Evolutionary conservation across 805 yeast genomes (phyloP).

Genomic region (Groenewaldozyma salmanticensis): DNA sequence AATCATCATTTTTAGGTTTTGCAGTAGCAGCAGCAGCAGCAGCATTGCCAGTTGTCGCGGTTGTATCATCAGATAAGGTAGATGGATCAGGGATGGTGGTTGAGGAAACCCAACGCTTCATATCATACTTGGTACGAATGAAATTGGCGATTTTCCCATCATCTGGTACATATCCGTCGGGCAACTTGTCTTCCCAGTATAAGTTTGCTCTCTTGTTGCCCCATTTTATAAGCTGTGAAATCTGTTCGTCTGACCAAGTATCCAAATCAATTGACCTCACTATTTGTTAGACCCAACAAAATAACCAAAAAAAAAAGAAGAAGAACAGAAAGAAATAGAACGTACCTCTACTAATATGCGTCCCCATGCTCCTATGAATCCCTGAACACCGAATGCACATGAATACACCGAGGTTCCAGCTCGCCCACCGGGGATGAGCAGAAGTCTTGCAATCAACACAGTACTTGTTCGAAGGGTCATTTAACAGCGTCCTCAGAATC

Average conservation of each 20-base stretch:
- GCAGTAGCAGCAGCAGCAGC: background rate
- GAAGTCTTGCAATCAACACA: constrained; percentile 92
- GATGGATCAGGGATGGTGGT: constrained; percentile 50
- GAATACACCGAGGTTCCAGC: constrained; percentile 90
- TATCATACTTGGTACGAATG: constrained; percentile 84
- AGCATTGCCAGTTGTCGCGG: background rate
- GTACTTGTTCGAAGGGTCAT: constrained; percentile 62
- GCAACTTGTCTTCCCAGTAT: constrained; percentile 78
- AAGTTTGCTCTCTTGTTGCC: constrained; percentile 72
- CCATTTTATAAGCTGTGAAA: constrained; percentile 72
- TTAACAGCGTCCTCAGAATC: constrained; percentile 63
- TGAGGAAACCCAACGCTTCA: constrained; percentile 76
- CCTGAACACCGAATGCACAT: constrained; percentile 91
- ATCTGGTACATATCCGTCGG: constrained; percentile 65
- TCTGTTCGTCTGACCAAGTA: constrained; percentile 93
- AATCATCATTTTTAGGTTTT: constrained; percentile 12
- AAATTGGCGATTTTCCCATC: constrained; percentile 79
- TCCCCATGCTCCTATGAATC: constrained; percentile 89
- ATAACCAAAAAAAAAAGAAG: background rate
- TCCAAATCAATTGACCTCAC: constrained; percentile 93
- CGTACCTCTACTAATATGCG: constrained; percentile 66
- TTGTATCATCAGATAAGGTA: constrained; percentile 21
- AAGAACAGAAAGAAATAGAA: background rate
- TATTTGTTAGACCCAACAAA: background rate
- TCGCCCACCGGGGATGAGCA: constrained; percentile 94